Evolutionary conservation across 768 basidiomycete genomes (phyloP).

Genomic region (Saitozyma sp.): DNA sequence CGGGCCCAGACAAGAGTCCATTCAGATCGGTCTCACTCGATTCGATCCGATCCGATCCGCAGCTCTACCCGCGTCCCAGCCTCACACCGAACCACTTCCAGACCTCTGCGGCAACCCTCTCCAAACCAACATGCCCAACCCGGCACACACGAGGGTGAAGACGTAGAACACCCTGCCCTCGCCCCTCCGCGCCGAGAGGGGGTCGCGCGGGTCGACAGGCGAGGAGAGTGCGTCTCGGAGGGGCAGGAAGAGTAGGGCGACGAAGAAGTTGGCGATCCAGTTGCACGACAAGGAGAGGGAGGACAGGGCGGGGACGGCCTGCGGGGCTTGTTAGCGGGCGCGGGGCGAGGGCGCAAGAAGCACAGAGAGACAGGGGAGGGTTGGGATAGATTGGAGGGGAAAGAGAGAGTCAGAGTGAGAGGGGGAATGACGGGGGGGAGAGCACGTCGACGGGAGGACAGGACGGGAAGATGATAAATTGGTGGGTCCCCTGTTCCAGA

Average conservation of each 20-base stretch:
- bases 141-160: constrained; percentile 64
- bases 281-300: constrained; percentile 72
- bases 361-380: constrained; percentile 5
- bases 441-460: no score
- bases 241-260: constrained; percentile 82
- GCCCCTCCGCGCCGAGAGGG: constrained; percentile 57
- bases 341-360: background rate
- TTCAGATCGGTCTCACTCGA: no score
- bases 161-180: constrained; percentile 89
- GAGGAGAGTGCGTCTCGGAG: constrained; percentile 66
- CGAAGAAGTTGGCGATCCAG: constrained; percentile 81
- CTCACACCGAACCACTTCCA: no score
- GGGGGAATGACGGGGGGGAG: constrained; percentile 10
- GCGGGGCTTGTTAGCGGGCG: background rate
- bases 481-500: no score
- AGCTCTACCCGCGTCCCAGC: no score
- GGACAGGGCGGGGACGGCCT: constrained; percentile 80
- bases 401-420: constrained; percentile 47
- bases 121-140: constrained; percentile 38
- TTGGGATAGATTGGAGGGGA: constrained; percentile 23
- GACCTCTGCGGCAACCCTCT: constrained; percentile 19
- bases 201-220: constrained; percentile 24
- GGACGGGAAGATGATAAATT: no score
- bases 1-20: no score
- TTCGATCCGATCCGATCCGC: no score